Base-by-base conservation (phyloP, 768 basidiomycete species). In the Dendrothele bispora region DNA sequence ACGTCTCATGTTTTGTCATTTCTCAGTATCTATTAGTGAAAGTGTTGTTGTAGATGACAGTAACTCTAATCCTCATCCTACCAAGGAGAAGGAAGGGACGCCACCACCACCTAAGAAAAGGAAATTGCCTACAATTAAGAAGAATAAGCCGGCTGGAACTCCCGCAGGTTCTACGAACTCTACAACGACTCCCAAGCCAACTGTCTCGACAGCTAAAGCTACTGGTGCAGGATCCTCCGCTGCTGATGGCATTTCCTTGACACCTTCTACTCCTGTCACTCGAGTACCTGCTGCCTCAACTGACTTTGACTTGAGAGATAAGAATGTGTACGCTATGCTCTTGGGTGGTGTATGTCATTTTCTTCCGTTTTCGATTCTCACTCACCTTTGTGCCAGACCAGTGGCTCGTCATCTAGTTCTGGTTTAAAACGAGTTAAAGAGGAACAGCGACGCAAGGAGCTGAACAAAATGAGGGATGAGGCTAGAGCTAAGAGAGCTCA, bases 391-490 rank as follows among this genome's bases (percentile, higher is more conserved):
- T 22, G 37, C 17, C 30, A 78, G 76, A 54, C 71, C n/a, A 71
- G 71, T 15, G 73, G 71, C 42, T 72, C 53, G 48, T 70, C 73
- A 29, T 69, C 77, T 8, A 68, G 63, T 14, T 73, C 77, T 24
- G 75, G 75, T 18, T 55, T 73, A 48, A 79, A 67, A 38, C 67
- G 73, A 15, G 70, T 74, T 37, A 75, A 74, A 51, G 80, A 86
- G n/a, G 86, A 87, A 53, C 85, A 88, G 58, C 72, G 84, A 39
- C 72, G 79, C 48, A 83, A 75, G 54, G 84, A 90, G 48, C 56
- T 89, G 55, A 74, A 83, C 57, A 79, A 71, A 58, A 78, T 86
- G 82, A 75, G 84, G 46, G 83, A 88, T 30, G 87, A 88, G 30
- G 83, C 82, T 15, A 73, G 75, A 52, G 75, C 74, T 1, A 84